Conservation (phyloP, 495 filamentous ascomycete genomes). For the Aspergillus carlsbadensis region DNA sequence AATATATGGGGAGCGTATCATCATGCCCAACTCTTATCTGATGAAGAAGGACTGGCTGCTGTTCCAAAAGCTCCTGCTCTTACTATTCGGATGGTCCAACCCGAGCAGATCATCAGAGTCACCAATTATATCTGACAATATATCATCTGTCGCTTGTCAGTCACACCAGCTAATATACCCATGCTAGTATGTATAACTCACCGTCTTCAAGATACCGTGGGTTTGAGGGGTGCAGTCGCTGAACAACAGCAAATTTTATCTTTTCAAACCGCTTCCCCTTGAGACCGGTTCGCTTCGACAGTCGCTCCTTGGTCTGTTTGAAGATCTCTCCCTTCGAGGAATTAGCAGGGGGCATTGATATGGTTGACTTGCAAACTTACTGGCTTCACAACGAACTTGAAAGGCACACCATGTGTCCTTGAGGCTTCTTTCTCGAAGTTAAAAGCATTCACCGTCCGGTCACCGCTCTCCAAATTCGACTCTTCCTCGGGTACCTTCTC, state of each 20-base stretch:
- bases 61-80: conserved; percentile 56
- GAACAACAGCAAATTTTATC: conserved; percentile 89
- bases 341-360: conserved; percentile 21
- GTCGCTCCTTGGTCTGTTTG: conserved; percentile 83
- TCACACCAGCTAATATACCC: not conserved
- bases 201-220: conserved; percentile 86
- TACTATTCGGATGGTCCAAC: conserved; percentile 81
- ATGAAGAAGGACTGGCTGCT: conserved; percentile 67
- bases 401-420: conserved; percentile 80
- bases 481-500: conserved; percentile 84
- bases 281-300: conserved; percentile 86
- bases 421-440: conserved; percentile 88
- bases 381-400: conserved; percentile 83
- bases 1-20: not conserved
- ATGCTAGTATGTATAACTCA: conserved; percentile 41
- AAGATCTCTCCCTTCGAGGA: conserved; percentile 72
- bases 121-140: conserved; percentile 70
- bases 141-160: conserved; percentile 61
- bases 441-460: conserved; percentile 70
- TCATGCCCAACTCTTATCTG: conserved; percentile 42
- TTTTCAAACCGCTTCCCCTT: conserved; percentile 99
- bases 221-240: conserved; percentile 64
- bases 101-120: conserved; percentile 78
- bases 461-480: conserved; percentile 52
- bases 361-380: conserved; percentile 48